Evolutionary conservation across 306 rosid genomes (phyloP).

Genomic region (Vigna hirtella): DNA sequence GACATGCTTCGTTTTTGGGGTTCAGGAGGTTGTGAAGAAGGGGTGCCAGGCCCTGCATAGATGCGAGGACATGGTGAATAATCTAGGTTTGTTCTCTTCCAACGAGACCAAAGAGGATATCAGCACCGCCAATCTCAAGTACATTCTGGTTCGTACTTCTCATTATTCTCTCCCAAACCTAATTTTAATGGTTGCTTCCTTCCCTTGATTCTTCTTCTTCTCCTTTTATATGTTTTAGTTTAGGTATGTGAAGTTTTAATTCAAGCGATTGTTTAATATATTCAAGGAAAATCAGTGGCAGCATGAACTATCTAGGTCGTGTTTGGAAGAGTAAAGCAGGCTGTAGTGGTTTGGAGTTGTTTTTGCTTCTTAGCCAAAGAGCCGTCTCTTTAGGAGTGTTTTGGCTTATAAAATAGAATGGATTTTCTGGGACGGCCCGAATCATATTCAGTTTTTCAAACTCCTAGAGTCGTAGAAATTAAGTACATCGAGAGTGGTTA

Average conservation of each 20-base stretch:
- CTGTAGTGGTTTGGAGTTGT: conserved; percentile 12
- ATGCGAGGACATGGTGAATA: conserved; percentile 87
- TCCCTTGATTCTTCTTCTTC: neutral
- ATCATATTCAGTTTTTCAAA: neutral
- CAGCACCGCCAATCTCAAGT: conserved; percentile 81
- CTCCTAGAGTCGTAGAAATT: neutral
- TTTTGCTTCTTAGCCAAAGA: neutral
- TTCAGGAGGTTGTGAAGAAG: conserved; percentile 73
- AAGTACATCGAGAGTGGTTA: neutral
- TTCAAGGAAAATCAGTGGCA: neutral
- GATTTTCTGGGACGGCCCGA: neutral
- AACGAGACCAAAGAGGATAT: conserved; percentile 96
- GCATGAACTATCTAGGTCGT: neutral
- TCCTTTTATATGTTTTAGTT: neutral
- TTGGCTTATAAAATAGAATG: neutral
- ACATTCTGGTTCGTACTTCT: conserved; percentile 66
- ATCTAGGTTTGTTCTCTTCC: conserved; percentile 80
- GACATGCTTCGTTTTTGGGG: neutral
- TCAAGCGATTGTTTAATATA: neutral
- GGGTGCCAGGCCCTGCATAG: conserved; percentile 67
- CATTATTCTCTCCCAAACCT: neutral
- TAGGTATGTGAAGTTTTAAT: neutral
- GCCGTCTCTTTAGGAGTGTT: neutral
- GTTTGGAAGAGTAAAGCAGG: neutral
- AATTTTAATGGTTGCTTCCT: no score